Evolutionary conservation across 2,329 filamentous ascomycete genomes (phyloP).

Genomic region (Cyclaneusma minus): DNA sequence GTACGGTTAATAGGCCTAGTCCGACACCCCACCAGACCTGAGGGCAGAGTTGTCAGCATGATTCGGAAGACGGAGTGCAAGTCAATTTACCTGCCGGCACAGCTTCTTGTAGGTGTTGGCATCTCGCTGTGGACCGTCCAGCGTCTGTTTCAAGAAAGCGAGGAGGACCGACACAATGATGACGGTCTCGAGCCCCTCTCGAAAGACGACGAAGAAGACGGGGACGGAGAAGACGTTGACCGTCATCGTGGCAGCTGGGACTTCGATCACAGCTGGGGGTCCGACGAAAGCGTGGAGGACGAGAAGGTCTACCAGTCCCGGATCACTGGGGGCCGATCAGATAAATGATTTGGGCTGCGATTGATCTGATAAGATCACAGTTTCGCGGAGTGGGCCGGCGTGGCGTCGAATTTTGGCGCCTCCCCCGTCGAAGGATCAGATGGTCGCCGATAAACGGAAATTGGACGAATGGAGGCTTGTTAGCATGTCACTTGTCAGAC

Average conservation of each 20-base stretch:
- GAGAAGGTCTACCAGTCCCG: too few species aligned
- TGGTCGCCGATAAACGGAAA: too few species aligned
- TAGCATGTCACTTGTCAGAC: too few species aligned
- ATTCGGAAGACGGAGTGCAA: slow-evolving; percentile 1
- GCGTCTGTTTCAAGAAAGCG: slow-evolving; percentile 69
- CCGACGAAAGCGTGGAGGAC: too few species aligned
- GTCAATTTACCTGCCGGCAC: slow-evolving; percentile 37
- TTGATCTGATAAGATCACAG: too few species aligned
- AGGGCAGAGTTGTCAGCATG: not conserved
- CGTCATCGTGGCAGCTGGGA: slow-evolving; percentile 35
- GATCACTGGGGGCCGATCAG: too few species aligned
- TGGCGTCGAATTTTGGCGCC: too few species aligned
- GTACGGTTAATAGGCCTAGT: slow-evolving; percentile 35
- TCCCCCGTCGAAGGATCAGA: too few species aligned
- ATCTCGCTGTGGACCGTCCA: slow-evolving; percentile 47
- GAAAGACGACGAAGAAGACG: slow-evolving; percentile 82
- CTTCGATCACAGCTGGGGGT: too few species aligned
- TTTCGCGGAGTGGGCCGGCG: too few species aligned
- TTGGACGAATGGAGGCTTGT: too few species aligned
- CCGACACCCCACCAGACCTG: slow-evolving; percentile 43
- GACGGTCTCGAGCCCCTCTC: slow-evolving; percentile 68
- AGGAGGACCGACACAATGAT: slow-evolving; percentile 82
- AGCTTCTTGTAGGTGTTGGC: slow-evolving; percentile 46
- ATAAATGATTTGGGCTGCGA: too few species aligned
- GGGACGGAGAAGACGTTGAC: slow-evolving; percentile 61